Base-by-base conservation (phyloP, 352 stramenopile genomes). In the Globisporangium nodosum region DNA sequence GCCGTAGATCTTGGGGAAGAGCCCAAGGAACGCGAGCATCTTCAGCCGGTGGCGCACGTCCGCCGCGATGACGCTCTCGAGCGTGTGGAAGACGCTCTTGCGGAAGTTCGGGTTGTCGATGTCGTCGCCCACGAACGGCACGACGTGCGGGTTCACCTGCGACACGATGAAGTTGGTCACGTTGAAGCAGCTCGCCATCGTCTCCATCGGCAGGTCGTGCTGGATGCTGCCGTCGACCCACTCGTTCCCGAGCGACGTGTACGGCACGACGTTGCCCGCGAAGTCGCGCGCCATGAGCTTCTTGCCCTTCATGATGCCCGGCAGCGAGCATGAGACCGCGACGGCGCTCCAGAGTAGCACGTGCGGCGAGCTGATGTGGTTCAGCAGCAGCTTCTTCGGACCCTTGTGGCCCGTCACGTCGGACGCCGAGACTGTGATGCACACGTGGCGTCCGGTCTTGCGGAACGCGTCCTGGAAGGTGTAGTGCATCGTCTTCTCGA, bases 391-490 rank as follows among this genome's bases (percentile, higher is more conserved):
- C 54, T 90, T 91, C 60, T 88, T 85, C 7, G 80, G 74, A 3
- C 74, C 74, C 51, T 71, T 96, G 73, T 75, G 92, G 71, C 62
- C 94, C 68, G 78, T 98, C 79, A 81, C 78, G 45, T 94, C 83
- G 30, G 80, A 96, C 11, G 91, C 90, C 0, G 90, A 96, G 2
- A 98, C 92, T 0, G 92, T 97, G 67, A 98, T 98, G 62, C 90
- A 97, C 49, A 98, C 85, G 69, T 97, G 85, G 31, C 96, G 95
- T 5, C 88, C 78, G 0, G 94, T 98, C 56, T 90, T 84, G 50
- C 96, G 73, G 71, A 92, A 98, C 7, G 94, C 94, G 68, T 98
- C 94, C 68, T 96, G 88, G 73, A 98, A 98, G 0, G 94, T 98
- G 51, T 88, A 90, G 74, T 85, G 61, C 69, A 87, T 74, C 0